Evolutionary conservation across 192 early-diverging fungal species (phyloP).

Genomic region (Umbelopsis ramanniana): DNA sequence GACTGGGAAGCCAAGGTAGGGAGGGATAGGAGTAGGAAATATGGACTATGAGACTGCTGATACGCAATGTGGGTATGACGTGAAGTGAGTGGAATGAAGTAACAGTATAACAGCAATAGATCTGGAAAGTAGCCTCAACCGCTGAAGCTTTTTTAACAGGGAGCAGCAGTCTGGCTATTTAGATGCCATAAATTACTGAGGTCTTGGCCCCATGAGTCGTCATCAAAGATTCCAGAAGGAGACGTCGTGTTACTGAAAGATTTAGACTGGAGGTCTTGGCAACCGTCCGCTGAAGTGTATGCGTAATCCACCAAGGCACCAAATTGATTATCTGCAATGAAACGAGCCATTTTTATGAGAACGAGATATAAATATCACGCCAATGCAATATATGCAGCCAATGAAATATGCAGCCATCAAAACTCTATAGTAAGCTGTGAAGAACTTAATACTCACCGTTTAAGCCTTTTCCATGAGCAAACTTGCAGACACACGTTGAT

Average conservation of each 20-base stretch:
- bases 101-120: no score
- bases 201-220: constrained; percentile 3
- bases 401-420: no score
- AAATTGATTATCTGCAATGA: constrained; percentile 18
- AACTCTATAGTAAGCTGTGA: no score
- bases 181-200: neutral
- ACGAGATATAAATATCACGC: no score
- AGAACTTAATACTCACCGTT: constrained; percentile 1
- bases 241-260: neutral
- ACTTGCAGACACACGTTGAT: constrained; percentile 4
- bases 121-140: no score
- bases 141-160: neutral
- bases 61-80: no score
- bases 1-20: no score
- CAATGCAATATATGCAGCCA: neutral
- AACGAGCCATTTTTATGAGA: neutral
- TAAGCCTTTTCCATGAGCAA: neutral
- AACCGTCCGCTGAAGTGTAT: neutral
- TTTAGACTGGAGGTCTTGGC: neutral
- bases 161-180: neutral
- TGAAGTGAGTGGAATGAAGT: no score
- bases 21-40: no score
- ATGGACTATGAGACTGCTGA: no score
- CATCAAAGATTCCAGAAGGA: constrained; percentile 4
- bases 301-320: constrained; percentile 20